A percentile compares a stretch with the other conserved stretches of the same genome.
Conservation (phyloP, 768 basidiomycete species). For the Xerocomellus intermedius region DNA sequence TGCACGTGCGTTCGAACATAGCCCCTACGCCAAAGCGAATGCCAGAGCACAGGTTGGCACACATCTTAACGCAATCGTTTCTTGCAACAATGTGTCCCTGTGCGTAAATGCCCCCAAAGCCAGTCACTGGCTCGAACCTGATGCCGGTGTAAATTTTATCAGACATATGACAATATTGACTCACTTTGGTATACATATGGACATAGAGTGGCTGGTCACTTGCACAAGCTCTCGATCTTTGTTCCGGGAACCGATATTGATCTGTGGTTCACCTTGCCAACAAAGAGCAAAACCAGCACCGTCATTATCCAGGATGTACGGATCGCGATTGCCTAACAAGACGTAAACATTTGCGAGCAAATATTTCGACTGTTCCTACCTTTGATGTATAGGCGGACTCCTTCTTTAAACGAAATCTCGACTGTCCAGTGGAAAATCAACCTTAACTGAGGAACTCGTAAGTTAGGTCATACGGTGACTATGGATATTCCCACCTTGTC, state of each 20-base stretch:
- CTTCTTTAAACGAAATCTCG: slow-evolving; percentile 61
- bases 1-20: slow-evolving; percentile 77
- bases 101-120: slow-evolving; percentile 13
- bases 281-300: slow-evolving; percentile 88
- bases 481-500: slow-evolving; percentile 64
- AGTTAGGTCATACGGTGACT: background rate
- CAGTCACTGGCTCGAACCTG: slow-evolving; percentile 21
- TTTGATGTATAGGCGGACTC: slow-evolving; percentile 83
- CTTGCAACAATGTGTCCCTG: slow-evolving; percentile 22
- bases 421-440: slow-evolving; percentile 84
- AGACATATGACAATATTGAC: slow-evolving; percentile 24
- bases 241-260: slow-evolving; percentile 71
- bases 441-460: slow-evolving; percentile 48
- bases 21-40: slow-evolving; percentile 86
- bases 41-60: slow-evolving; percentile 81
- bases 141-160: background rate
- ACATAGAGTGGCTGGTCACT: slow-evolving; percentile 74
- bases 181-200: slow-evolving; percentile 84
- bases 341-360: slow-evolving; percentile 6
- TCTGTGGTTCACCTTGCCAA: slow-evolving; percentile 73
- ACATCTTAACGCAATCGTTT: slow-evolving; percentile 59
- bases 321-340: slow-evolving; percentile 72
- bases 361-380: slow-evolving; percentile 42
- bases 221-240: slow-evolving; percentile 77
- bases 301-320: slow-evolving; percentile 61